These are phyloP conservation scores for Cicer judaicum DNA, from an alignment of 306 rosid genomes.

Conservation along the genomic window DNA sequence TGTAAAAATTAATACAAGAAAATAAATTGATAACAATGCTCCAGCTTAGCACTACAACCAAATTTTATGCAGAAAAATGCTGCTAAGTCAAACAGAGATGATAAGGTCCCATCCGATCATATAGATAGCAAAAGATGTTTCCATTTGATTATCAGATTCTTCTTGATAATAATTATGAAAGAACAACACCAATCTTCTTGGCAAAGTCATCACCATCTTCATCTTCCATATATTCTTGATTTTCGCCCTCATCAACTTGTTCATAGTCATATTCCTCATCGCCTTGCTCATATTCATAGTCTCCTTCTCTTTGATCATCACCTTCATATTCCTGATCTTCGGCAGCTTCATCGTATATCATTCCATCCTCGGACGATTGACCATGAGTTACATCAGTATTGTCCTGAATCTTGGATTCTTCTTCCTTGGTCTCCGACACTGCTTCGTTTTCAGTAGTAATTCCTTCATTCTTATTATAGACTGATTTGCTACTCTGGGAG, in stretches of 20 bases:
- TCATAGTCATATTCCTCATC: slow-evolving; percentile 73
- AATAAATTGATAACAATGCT: slow-evolving; percentile 41
- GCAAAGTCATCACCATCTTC: slow-evolving; percentile 90
- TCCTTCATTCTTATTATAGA: slow-evolving; percentile 32
- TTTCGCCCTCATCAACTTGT: slow-evolving; percentile 69
- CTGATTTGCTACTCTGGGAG: slow-evolving; percentile 51
- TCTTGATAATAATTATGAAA: slow-evolving; percentile 49
- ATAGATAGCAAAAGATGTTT: slow-evolving; percentile 24
- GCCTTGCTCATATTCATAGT: slow-evolving; percentile 77
- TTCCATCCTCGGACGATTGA: slow-evolving; percentile 67
- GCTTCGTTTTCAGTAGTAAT: slow-evolving; percentile 9
- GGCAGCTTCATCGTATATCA: slow-evolving; percentile 55
- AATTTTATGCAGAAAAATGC: slow-evolving; percentile 56
- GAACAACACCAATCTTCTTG: slow-evolving; percentile 89
- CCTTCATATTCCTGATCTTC: slow-evolving; percentile 74
- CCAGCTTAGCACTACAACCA: slow-evolving; percentile 56
- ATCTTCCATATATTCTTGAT: slow-evolving; percentile 72
- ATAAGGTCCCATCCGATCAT: slow-evolving; percentile 40
- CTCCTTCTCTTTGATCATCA: slow-evolving; percentile 71
- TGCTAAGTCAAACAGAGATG: slow-evolving; percentile 53
- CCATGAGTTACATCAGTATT: slow-evolving; percentile 44
- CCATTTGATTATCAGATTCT: slow-evolving; percentile 3
- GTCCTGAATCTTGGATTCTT: slow-evolving; percentile 50
- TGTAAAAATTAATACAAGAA: slow-evolving; percentile 52
- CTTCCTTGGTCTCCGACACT: slow-evolving; percentile 49